Evolutionary conservation across 345 rosid species (phyloP).

Genomic region (Heritiera littoralis): DNA sequence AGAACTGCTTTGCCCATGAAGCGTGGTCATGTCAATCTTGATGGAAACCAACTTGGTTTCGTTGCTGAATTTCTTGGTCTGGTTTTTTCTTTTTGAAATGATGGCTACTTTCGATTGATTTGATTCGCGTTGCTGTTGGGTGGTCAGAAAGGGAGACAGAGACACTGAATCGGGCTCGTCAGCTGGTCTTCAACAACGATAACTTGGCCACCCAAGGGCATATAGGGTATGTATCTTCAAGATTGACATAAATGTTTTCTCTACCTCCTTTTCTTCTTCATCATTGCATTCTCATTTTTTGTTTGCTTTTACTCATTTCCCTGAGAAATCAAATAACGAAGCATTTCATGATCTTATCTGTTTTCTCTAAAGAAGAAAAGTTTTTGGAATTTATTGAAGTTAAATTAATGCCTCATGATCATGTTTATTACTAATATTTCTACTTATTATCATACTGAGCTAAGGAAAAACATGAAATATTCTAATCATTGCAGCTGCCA

Average conservation of each 20-base stretch:
- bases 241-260: not conserved
- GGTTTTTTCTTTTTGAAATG: not conserved
- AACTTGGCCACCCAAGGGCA: slow-evolving; percentile 55
- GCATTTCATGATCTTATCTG: not conserved
- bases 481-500: slow-evolving; percentile 46
- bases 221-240: slow-evolving; percentile 38
- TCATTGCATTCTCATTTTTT: not conserved
- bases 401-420: not conserved
- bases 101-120: slow-evolving; percentile 21
- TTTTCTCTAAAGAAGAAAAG: not conserved
- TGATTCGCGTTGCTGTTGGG: slow-evolving; percentile 26
- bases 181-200: slow-evolving; percentile 83
- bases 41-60: slow-evolving; percentile 29
- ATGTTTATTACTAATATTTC: not conserved
- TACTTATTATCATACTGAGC: not conserved
- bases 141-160: slow-evolving; percentile 95
- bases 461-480: not conserved
- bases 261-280: slow-evolving; percentile 8
- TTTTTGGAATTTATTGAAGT: not conserved
- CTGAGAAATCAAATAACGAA: not conserved
- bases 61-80: slow-evolving; percentile 28
- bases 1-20: slow-evolving; percentile 12
- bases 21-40: slow-evolving; percentile 40
- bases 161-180: slow-evolving; percentile 96
- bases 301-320: not conserved